Base-by-base conservation (phyloP, 169 alveolate species). In the Eimeria acervulina region DNA sequence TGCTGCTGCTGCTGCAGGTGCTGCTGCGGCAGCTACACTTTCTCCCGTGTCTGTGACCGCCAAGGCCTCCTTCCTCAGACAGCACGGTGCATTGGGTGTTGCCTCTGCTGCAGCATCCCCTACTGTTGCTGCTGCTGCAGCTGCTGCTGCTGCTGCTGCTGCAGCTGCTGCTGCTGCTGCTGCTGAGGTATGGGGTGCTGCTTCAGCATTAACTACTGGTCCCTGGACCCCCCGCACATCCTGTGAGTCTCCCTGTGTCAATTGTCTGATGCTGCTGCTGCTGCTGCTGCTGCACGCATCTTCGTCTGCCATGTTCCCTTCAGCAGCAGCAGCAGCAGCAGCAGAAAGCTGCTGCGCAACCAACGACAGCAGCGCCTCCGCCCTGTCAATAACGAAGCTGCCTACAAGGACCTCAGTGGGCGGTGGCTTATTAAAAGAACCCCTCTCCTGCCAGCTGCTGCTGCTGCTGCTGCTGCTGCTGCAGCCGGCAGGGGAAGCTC, bases 341-440 rank as follows among this genome's bases (percentile, higher is more conserved):
- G 59, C 59, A n/a, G n/a, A n/a, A 51, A 51, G 59, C 70, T 81
- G 90, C 74, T 81, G 70, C 1, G 66, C 72, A 28, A 51, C 26
- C 70, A 51, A 81, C n/a, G 90, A n/a, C 15, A 81, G 90, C 44
- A 81, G 90, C 90, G 17, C 19, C 47, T 81, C 90, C 7, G 90
- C 90, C 42, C 90, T 13, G 26, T 81, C 44, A 8, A 81, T 26
- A 17, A 81, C 47, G n/a, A 81, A 31, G 44, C 28, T 36, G 26
- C 59, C 44, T 8, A 36, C 44, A 63, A n/a, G 66, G 70, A 36
- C 51, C 44, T 33, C 90, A 3, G 13, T n/a, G 44, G 44, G n/a
- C 13, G 44, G 63, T 2, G 44, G 42, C 33, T n/a, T 47, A 12
- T n/a, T 36, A 28, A 26, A 33, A 26, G 90, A 40, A 8, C 21